Base-by-base conservation (phyloP, 352 stramenopile genomes). In the Phytophthora capsici region DNA sequence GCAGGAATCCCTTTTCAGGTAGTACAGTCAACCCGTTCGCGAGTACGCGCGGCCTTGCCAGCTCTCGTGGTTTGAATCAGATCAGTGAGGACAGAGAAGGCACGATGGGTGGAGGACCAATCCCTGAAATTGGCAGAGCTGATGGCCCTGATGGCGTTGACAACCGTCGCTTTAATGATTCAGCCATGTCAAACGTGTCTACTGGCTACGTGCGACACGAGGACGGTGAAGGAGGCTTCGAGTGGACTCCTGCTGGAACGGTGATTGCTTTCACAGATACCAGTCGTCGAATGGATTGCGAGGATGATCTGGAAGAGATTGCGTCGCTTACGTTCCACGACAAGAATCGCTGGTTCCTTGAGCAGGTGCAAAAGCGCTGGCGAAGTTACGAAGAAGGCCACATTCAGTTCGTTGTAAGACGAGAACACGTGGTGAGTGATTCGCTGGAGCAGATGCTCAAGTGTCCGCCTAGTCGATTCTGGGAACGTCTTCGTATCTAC, bases 401-500 rank as follows among this genome's bases (percentile, higher is more conserved):
- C 65, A 91, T 94, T 51, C 84, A 92, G 64, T 94, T 94, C 58
- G 67, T 95, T 32, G 84, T 97, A 36, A 75, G 82, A 28, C 83
- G 89, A 10, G 77, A 89, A 13, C 67, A 93, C 44, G 58, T 97
- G 10, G 74, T 97, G 2, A 82, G 74, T 20, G 91, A 97, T 69
- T 96, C 88, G 19, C 78, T 95, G 45, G 85, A 95, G 59, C 87
- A 94, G 48, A 91, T 94, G 81, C 81, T 95, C 54, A 93, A 91
- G 69, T 93, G 82, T 69, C 86, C 84, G 6, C 69, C 84, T 4
- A 92, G 82, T 85, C 84, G 81, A 22, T 92, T 93, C 61, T 92
- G 84, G 83, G 84, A 94, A 60, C 84, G 84, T 2, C 65, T 95
- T n/a, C 86, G 86, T 41, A 94, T 94, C 34, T 92, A 92, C 61